Evolutionary conservation across 192 early-diverging fungal species (phyloP), one percentile per base, ranked within the genome.

Genomic region (Gamsiella multidivaricata): DNA sequence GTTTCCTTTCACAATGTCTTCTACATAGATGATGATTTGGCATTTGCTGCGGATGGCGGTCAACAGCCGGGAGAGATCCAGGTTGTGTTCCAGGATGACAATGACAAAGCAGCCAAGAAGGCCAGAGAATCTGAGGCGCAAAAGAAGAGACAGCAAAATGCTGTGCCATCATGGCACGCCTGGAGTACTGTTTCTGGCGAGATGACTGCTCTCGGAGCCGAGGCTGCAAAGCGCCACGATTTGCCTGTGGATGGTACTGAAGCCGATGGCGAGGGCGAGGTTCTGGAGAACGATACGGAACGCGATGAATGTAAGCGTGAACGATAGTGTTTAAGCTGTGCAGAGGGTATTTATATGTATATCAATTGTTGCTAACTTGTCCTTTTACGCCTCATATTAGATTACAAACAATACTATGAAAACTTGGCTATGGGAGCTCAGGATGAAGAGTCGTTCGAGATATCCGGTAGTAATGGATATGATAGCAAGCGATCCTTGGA

Each of bases 111-210:
- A 45, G 86, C 88, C 0, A 84, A 88, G 50, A 84, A 85, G 33
- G 82, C 85, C n/a, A 88, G 87, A 58, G 84, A 90, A 54, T 70
- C 79, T 3, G 91, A 92, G 56, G 83, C 89, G 1, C 87, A 88
- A 47, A 86, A 89, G 70, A 92, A 90, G 55, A 66, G 87, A 32
- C 87, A 87, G 45, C 91, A 92, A 70, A 94, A 94, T 61, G 91
- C 89, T 22, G 80, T 94, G 37, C 92, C 92, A 18, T 86, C 88
- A 28, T 94, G 92, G 92, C 92, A 94, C 70, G 86, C 87, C 29
- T 90, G 89, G 61, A 89, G 88, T 58, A 92, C 92, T 1, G 89
- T 94, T 0, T 91, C 91, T 9, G 86, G 87, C 20, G 80, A 79
- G 10, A 79, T 79, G 36, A 84, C 80, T 20, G 82, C 78, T 34